Evolutionary conservation across 2,329 filamentous ascomycete species (phyloP), one percentile per base, ranked within the genome.

Genomic region (Neofusicoccum sp.): DNA sequence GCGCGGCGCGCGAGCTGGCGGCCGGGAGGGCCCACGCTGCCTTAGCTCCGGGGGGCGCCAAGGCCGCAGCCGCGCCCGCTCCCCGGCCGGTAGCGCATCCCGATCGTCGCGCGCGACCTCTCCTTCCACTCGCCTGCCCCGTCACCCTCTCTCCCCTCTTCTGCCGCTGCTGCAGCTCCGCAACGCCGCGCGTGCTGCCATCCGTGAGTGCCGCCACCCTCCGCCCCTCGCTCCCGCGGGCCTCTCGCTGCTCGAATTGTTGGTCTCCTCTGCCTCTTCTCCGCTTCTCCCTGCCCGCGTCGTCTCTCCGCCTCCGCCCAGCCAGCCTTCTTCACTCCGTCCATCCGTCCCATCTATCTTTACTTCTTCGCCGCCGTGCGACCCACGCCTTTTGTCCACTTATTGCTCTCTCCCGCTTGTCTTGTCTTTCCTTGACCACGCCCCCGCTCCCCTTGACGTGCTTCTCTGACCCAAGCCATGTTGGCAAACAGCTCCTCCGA

Each of bases 401-500:
- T 38, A 43, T 71, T 70, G 66, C 62, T 65, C 68, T 63, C 66
- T 61, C 67, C 63, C 68, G 66, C 61, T 68, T 65, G 61, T 68
- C 62, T 68, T 64, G 61, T 68, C 64, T 65, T 68, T 70, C 65
- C 63, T 66, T 72, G 66, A 63, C 36, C 51, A 48, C 26, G 8
- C 51, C 14, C 28, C 24, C 53, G 7, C 28, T 53, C 12, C 9
- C 31, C 67, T 69, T 71, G 69, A 72, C 66, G 64, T 70, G 65
- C 69, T 68, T 63, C 65, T 75, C 73, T 76, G 71, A 76, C 74
- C 62, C 69, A 69, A 64, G 72, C 70, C 73, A 67, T 72, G 65
- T 70, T 74, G 73, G 75, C 73, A 76, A 76, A 76, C 73, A 76
- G 74, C 71, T 73, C 66, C 66, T 36, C 54, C 59, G 53, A 61